Percentiles rank a stretch among this genome's conserved stretches.
These are phyloP conservation scores for Yamadazyma spencermartinsiae DNA, from an alignment of 1,139 yeast species.

Conservation along the genomic window DNA sequence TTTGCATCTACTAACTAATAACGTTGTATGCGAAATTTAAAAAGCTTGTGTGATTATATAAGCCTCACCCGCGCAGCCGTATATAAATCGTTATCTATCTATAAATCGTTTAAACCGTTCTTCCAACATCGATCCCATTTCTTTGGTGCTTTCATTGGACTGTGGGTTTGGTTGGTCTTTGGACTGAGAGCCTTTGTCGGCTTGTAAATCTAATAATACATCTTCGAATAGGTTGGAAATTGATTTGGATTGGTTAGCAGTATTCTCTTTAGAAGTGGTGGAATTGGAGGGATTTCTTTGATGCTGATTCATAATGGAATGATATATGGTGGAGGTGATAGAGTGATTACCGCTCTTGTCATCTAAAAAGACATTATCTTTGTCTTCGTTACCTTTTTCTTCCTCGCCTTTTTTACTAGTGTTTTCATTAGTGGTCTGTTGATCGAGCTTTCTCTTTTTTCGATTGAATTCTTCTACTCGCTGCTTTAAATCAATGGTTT, in stretches of 20 bases:
- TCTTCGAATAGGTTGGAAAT: slow-evolving; percentile 36
- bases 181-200: slow-evolving; percentile 5
- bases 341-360: slow-evolving; percentile 19
- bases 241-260: slow-evolving; percentile 26
- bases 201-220: slow-evolving; percentile 18
- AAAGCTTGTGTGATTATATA: background rate
- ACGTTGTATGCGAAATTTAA: background rate
- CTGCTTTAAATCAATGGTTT: slow-evolving; percentile 22
- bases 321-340: slow-evolving; percentile 32
- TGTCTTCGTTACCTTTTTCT: slow-evolving; percentile 10
- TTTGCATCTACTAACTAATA: background rate
- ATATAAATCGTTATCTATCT: slow-evolving; percentile 5
- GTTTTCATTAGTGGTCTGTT: background rate
- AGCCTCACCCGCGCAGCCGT: background rate
- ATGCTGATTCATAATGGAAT: slow-evolving; percentile 25
- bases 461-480: slow-evolving; percentile 11
- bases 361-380: slow-evolving; percentile 38
- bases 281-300: slow-evolving; percentile 8
- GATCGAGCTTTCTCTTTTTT: slow-evolving; percentile 14
- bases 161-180: slow-evolving; percentile 4
- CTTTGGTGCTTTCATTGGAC: slow-evolving; percentile 26
- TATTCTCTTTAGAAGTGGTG: slow-evolving; percentile 19
- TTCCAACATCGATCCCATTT: slow-evolving; percentile 31
- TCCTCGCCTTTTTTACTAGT: slow-evolving; percentile 7
- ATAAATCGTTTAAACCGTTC: slow-evolving; percentile 28